Base-by-base conservation (phyloP, 805 yeast genomes). In the Starmerella geochares region DNA sequence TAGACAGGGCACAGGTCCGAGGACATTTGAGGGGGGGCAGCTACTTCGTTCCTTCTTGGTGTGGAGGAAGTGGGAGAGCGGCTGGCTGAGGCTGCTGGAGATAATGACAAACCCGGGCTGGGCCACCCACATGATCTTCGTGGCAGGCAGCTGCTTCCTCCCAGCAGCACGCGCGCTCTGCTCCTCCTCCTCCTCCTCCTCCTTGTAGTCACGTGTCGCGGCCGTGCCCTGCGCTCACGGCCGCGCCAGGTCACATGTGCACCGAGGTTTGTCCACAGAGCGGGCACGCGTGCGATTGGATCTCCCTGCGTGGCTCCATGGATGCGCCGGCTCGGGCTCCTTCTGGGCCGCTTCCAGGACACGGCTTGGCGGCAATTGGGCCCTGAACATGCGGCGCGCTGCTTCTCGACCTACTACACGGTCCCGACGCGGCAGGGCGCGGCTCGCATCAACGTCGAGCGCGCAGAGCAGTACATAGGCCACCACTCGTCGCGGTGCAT, bases 401-500 rank as follows among this genome's bases (percentile, higher is more conserved):
- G 27, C 32, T 48, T 57, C 47, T 46, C 58, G 35, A 47, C 57
- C 11, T 46, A 29, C 48, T 57, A 53, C 41, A 31, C 47, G 28
- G 51, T 54, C 11, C 45, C 44, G 19, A 46, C 58, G 16, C 21
- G 8, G 14, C 54, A 47, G 14, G 62, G 59, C 37, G 13, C 38
- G 33, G 70, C 78, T 37, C 71, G 75, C 39, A 77, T 83, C 5
- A 76, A 81, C 44, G 62, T 81, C 52, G 61, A 75, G 23, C 79
- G 77, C 56, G 80, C 82, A 5, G 92, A 94, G 16, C 71, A 78
- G 1, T 81, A 78, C 60, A 71, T 86, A 27, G 98, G 98, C 2
- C 94, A 88, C 67, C 75, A 70, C 55, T 65, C 86, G 0, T 78
- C 83, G 42, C 71, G 98, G 46, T 83, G 85, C 51, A 86, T 80